phyloP scores from a whole-genome alignment of 805 yeast species.

The Cyberlindnera subsufficiens region DNA sequence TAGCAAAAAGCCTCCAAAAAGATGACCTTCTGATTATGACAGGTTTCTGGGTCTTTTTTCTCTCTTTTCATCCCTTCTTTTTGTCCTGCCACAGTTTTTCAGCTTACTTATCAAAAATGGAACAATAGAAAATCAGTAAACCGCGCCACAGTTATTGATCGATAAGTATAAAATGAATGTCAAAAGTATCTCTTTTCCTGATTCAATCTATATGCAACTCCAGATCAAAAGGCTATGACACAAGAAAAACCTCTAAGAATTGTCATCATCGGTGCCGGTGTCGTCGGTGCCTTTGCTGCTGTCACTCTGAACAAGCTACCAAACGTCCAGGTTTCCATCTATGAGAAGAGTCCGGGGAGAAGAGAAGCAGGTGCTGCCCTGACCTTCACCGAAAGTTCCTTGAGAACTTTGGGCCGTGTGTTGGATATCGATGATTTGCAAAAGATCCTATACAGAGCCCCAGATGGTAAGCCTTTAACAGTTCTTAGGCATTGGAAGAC shows the following conservation, averaged over 20 bases:
- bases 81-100: too few relatives aligned
- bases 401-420: slow-evolving; percentile 4
- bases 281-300: slow-evolving; percentile 7
- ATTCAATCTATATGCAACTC: too few relatives aligned
- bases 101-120: too few relatives aligned
- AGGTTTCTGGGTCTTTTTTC: too few relatives aligned
- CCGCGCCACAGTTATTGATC: too few relatives aligned
- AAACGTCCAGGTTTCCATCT: slow-evolving; percentile 8
- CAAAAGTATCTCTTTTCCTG: too few relatives aligned
- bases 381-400: slow-evolving; percentile 8
- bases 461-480: slow-evolving; percentile 1
- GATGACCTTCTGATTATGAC: too few relatives aligned
- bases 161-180: too few relatives aligned
- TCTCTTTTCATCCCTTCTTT: too few relatives aligned
- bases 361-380: slow-evolving; percentile 16
- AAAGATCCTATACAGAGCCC: slow-evolving; percentile 6
- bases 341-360: slow-evolving; percentile 8
- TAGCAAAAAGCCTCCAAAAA: too few relatives aligned
- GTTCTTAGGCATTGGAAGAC: slow-evolving; percentile 11
- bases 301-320: slow-evolving; percentile 7
- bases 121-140: too few relatives aligned
- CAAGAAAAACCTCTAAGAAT: background rate
- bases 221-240: too few relatives aligned
- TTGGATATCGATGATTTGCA: slow-evolving; percentile 11
- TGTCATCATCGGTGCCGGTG: slow-evolving; percentile 6